A percentile compares a stretch with the other conserved stretches of the same genome.
Conservation (phyloP, 2,329 filamentous ascomycete species). For the Ceratocystis destructans region DNA sequence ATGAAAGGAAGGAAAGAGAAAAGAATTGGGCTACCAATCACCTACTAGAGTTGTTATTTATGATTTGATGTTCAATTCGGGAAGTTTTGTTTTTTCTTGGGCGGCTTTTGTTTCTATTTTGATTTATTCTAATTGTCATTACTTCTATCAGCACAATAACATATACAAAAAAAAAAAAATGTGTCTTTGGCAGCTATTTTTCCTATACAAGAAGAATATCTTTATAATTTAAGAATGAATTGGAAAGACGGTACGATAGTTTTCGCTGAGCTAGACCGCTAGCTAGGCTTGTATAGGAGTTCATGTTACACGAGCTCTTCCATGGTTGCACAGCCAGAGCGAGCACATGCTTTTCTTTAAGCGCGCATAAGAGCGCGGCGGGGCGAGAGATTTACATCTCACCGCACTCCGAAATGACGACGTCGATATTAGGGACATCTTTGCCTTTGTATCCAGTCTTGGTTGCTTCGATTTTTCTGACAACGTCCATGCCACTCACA, state of each 20-base stretch:
- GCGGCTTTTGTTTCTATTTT: background rate
- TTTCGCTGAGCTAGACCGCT: background rate
- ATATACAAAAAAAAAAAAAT: no score
- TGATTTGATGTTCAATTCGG: background rate
- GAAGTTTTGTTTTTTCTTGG: background rate
- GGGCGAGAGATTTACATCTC: slow-evolving; percentile 54
- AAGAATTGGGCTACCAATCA: no score
- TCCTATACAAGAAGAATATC: background rate
- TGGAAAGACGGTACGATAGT: background rate
- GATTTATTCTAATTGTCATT: background rate
- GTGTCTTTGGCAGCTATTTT: no score
- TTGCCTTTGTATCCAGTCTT: slow-evolving; percentile 60
- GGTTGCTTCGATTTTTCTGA: slow-evolving; percentile 83
- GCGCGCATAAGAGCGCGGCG: no score
- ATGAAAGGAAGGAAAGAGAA: no score
- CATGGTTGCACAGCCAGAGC: background rate
- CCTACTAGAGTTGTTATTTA: no score
- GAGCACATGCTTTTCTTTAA: background rate
- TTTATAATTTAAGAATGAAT: background rate
- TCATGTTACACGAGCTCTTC: background rate
- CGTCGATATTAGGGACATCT: slow-evolving; percentile 74
- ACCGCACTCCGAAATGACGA: slow-evolving; percentile 74
- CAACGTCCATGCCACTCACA: slow-evolving; percentile 76
- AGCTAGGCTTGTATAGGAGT: no score
- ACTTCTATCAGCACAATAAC: no score